Conservation (phyloP, 441 rosid genomes). For the Euphorbia schlechtendalii region DNA sequence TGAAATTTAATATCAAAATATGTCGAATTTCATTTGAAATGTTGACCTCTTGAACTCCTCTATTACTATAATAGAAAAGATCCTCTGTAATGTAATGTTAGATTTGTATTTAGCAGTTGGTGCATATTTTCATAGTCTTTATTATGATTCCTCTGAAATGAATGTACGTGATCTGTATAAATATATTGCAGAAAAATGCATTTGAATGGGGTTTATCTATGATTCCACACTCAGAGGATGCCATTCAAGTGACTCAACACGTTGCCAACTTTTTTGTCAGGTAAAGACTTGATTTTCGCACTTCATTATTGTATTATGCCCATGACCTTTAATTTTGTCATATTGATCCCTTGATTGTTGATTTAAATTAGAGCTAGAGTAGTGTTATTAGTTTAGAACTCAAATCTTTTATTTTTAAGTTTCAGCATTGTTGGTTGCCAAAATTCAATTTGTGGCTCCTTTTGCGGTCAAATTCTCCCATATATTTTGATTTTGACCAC, state of each 20-base stretch:
- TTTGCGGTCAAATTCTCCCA: background rate
- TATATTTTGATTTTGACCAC: background rate
- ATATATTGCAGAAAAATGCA: constrained; percentile 70
- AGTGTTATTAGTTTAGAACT: background rate
- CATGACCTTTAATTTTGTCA: no score
- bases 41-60: no score
- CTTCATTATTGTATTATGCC: no score
- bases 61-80: background rate
- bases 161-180: constrained; percentile 16
- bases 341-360: no score
- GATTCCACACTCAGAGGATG: constrained; percentile 92
- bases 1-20: background rate
- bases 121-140: background rate
- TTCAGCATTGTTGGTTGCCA: background rate
- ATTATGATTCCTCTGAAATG: background rate
- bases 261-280: constrained; percentile 69
- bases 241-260: constrained; percentile 78
- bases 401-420: background rate
- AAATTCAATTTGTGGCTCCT: background rate
- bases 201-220: constrained; percentile 76
- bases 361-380: background rate
- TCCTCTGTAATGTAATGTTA: background rate
- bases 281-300: constrained; percentile 38
- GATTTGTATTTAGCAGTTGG: background rate
- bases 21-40: background rate